Base-by-base conservation (phyloP, 2,329 filamentous ascomycete species). In the Dactylella cylindrospora region DNA sequence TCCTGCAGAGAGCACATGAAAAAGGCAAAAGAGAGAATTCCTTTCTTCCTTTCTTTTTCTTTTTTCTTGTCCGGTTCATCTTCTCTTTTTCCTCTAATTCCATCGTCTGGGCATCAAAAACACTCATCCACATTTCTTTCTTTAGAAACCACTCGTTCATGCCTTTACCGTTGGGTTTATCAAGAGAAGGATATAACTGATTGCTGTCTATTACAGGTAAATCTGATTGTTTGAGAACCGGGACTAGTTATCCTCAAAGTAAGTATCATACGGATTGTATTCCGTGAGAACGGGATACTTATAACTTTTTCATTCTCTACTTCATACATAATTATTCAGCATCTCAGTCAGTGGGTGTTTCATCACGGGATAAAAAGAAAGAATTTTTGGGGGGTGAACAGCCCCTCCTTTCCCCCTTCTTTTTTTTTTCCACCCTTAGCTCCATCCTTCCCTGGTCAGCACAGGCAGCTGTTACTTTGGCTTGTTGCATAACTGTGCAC, bases 401-500 rank as follows among this genome's bases (percentile, higher is more conserved):
- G 49, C 57, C 57, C 57, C 51, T 53, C 57, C 51, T 54, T 62
- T 52, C 57, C 49, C 55, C 54, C 55, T 61, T 53, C 57, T 49
- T 54, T n/a, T n/a, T n/a, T n/a, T n/a, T n/a, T n/a, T 62, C 57
- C 40, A 29, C 26, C 36, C 36, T 40, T 62, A 62, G 57, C 57
- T 50, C 57, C 49, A 50, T 62, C 57, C 54, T 53, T 51, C 55
- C 55, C 55, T 61, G 49, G 55, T 53, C 49, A 61, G 55, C 55
- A 61, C 55, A 61, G 55, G 55, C 55, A 61, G 55, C 55, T 61
- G 55, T 61, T 61, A 61, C 55, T 61, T 36, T 61, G 55, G 55
- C 55, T 61, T 61, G 55, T 61, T 61, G 55, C 55, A 61, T 53
- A 61, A 49, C 55, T 49, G 47, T 45, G 49, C 55, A 61, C 54